These are phyloP conservation scores for Termitomyces sp. DNA, from an alignment of 768 basidiomycete genomes.

Conservation along the genomic window DNA sequence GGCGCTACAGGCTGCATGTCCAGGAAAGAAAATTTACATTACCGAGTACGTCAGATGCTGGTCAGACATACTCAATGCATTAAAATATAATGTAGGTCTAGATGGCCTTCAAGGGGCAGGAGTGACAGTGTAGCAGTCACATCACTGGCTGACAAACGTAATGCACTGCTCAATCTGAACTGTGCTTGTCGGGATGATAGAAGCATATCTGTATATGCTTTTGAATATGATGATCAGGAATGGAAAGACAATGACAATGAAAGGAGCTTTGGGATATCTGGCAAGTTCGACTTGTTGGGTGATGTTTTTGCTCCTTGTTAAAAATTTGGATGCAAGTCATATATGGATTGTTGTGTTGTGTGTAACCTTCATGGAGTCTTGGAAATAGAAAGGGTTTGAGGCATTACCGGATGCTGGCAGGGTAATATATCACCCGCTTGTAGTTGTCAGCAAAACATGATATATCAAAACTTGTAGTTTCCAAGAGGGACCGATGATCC, in stretches of 20 bases:
- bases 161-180: slow-evolving; percentile 29
- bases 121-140: slow-evolving; percentile 23
- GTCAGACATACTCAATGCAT: not conserved
- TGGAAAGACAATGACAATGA: slow-evolving; percentile 35
- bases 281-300: slow-evolving; percentile 23
- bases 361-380: too few species aligned
- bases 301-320: slow-evolving; percentile 20
- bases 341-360: too few species aligned
- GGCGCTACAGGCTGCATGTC: slow-evolving; percentile 28
- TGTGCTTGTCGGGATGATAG: slow-evolving; percentile 27
- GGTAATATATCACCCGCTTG: too few species aligned
- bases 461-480: too few species aligned
- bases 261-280: slow-evolving; percentile 33
- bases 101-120: slow-evolving; percentile 35
- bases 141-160: slow-evolving; percentile 24
- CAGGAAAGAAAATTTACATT: slow-evolving; percentile 30
- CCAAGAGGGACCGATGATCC: too few species aligned
- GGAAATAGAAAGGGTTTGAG: too few species aligned
- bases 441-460: too few species aligned
- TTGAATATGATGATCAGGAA: slow-evolving; percentile 32
- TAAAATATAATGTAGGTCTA: slow-evolving; percentile 23
- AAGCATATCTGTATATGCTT: slow-evolving; percentile 28
- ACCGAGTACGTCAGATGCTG: slow-evolving; percentile 23
- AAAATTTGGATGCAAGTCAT: not conserved
- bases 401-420: too few species aligned